Evolutionary conservation across 2,329 filamentous ascomycete species (phyloP).

Genomic region (Talaromyces pinophilus): DNA sequence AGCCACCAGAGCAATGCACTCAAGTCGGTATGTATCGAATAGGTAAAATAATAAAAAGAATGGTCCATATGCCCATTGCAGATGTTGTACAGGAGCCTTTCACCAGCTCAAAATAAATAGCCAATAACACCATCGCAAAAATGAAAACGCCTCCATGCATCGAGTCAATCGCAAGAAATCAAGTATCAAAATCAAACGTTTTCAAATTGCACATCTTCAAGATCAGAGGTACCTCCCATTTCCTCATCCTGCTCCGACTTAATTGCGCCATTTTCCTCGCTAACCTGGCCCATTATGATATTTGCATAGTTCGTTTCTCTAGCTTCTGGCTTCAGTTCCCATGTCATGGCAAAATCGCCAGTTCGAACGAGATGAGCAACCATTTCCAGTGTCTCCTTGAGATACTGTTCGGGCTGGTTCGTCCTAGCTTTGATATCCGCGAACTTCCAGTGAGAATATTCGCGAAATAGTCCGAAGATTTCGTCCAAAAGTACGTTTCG

Average conservation of each 20-base stretch:
- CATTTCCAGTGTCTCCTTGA: slow-evolving; percentile 80
- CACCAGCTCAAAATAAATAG: not conserved
- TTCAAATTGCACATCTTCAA: slow-evolving; percentile 75
- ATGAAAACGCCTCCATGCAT: slow-evolving; percentile 19
- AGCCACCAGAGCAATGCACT: not conserved
- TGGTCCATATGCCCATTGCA: not conserved
- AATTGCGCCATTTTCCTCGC: slow-evolving; percentile 52
- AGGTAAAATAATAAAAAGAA: not conserved
- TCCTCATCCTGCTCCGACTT: slow-evolving; percentile 43
- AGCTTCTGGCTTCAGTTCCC: slow-evolving; percentile 75
- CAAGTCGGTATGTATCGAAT: not conserved
- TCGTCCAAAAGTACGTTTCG: slow-evolving; percentile 84
- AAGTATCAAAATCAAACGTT: slow-evolving; percentile 58
- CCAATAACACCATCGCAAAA: slow-evolving; percentile 5
- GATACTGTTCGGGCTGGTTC: slow-evolving; percentile 87
- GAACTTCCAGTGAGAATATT: slow-evolving; percentile 93
- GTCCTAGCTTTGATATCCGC: slow-evolving; percentile 75
- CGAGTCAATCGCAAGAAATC: not conserved
- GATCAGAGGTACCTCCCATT: slow-evolving; percentile 54
- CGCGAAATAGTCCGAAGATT: slow-evolving; percentile 78
- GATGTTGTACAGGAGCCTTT: slow-evolving; percentile 8
- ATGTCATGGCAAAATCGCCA: slow-evolving; percentile 81
- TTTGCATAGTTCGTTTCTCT: slow-evolving; percentile 54
- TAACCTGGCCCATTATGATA: slow-evolving; percentile 50
- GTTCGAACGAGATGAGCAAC: slow-evolving; percentile 80